phyloP scores from a whole-genome alignment of 1,284 basidiomycete genomes.

The Baeospora myosura region DNA sequence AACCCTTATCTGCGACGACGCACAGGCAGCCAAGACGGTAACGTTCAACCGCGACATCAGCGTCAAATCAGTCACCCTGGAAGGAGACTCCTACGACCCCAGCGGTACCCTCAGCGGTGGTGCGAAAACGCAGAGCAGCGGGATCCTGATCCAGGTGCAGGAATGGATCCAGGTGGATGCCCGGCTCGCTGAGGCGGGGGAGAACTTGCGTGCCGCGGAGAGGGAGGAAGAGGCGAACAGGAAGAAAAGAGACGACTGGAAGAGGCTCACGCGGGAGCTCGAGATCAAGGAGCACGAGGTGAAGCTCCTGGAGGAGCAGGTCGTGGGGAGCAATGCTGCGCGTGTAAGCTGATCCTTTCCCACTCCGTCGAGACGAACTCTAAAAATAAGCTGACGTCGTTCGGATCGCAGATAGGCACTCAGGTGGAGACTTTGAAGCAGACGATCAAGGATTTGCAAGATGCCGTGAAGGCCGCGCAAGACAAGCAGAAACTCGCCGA shows the following conservation, averaged over 20 bases:
- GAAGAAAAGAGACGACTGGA: slow-evolving; percentile 65
- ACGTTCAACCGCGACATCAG: slow-evolving; percentile 73
- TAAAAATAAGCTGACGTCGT: slow-evolving; percentile 1
- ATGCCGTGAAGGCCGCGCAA: slow-evolving; percentile 60
- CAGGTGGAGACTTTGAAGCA: slow-evolving; percentile 76
- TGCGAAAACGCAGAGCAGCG: slow-evolving; percentile 71
- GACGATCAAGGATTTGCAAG: slow-evolving; percentile 61
- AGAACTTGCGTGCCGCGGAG: slow-evolving; percentile 49
- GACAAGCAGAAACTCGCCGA: slow-evolving; percentile 72
- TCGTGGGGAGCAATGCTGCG: slow-evolving; percentile 85
- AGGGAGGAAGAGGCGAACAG: slow-evolving; percentile 48
- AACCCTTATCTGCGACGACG: slow-evolving; percentile 88
- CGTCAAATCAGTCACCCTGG: slow-evolving; percentile 84
- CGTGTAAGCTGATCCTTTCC: slow-evolving; percentile 44
- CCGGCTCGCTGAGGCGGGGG: slow-evolving; percentile 48
- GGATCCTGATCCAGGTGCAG: slow-evolving; percentile 81
- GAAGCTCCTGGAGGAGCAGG: slow-evolving; percentile 75
- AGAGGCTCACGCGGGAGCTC: slow-evolving; percentile 58
- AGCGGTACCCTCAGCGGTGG: slow-evolving; percentile 93
- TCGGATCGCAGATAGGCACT: slow-evolving; percentile 54
- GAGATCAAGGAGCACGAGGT: slow-evolving; percentile 91
- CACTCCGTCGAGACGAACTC: too few relatives aligned
- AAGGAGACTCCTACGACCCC: slow-evolving; percentile 96
- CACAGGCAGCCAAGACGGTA: slow-evolving; percentile 81
- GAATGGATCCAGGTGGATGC: slow-evolving; percentile 60